phyloP scores from a whole-genome alignment of 1,284 basidiomycete genomes.

The Ceratobasidium theobromae region DNA sequence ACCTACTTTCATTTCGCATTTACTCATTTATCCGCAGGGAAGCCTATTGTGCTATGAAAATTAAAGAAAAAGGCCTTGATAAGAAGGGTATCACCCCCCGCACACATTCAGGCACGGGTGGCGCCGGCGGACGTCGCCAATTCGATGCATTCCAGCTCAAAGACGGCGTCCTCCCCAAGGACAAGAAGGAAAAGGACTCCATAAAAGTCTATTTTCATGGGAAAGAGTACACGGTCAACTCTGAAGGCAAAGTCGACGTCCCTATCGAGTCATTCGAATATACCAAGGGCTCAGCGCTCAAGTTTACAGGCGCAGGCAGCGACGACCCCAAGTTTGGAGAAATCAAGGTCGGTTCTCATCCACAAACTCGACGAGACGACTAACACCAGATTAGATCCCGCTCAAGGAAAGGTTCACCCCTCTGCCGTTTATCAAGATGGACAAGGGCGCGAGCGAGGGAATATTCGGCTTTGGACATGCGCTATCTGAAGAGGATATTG shows the following conservation, averaged over 20 bases:
- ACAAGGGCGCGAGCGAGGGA: constrained; percentile 54
- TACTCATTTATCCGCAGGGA: constrained; percentile 52
- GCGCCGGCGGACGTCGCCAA: constrained; percentile 43
- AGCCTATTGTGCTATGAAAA: constrained; percentile 95
- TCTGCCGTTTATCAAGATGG: constrained; percentile 70
- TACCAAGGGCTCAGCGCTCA: constrained; percentile 70
- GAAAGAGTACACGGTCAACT: constrained; percentile 56
- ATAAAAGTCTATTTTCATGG: constrained; percentile 46
- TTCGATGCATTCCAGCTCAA: constrained; percentile 93
- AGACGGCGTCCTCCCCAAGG: constrained; percentile 43
- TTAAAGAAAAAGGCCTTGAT: constrained; percentile 88
- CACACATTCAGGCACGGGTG: constrained; percentile 43
- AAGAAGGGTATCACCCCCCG: constrained; percentile 53
- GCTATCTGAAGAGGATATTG: constrained; percentile 66
- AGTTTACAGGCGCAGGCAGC: constrained; percentile 60
- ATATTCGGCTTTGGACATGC: constrained; percentile 56
- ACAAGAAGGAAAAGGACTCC: constrained; percentile 41
- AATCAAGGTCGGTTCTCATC: constrained; percentile 59
- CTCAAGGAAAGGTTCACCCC: constrained; percentile 78
- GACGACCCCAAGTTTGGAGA: constrained; percentile 66
- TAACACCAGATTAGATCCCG: constrained; percentile 53
- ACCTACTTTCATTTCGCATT: background rate
- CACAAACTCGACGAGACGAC: constrained; percentile 34
- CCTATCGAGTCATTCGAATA: constrained; percentile 63
- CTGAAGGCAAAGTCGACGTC: constrained; percentile 66